These are phyloP conservation scores for Boletus huronensis DNA, from an alignment of 768 basidiomycete genomes.

Conservation along the genomic window DNA sequence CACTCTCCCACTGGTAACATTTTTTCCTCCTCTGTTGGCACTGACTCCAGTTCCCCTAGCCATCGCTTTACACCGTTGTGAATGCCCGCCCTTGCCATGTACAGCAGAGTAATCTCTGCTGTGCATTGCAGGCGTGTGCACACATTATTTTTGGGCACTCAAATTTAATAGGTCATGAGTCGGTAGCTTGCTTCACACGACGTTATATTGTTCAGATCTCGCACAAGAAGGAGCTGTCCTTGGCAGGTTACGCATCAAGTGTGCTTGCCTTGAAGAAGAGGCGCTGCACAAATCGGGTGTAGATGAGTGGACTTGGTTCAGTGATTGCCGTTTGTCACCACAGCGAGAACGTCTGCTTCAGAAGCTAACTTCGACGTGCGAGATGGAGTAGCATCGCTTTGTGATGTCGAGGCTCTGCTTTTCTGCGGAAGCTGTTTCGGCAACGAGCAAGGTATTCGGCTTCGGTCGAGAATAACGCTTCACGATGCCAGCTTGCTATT, in stretches of 20 bases:
- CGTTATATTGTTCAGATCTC: background rate
- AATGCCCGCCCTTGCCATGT: slow-evolving; percentile 27
- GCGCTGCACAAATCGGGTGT: background rate
- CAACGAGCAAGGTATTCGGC: background rate
- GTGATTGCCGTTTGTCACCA: background rate
- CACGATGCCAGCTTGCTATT: background rate
- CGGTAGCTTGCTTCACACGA: background rate
- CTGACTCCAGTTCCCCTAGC: background rate
- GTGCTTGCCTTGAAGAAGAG: background rate
- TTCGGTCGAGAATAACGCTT: background rate
- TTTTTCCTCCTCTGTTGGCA: background rate
- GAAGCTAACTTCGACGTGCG: background rate
- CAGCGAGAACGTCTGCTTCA: background rate
- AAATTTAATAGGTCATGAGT: background rate
- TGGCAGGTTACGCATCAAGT: too few relatives aligned
- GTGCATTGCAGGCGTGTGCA: slow-evolving; percentile 28
- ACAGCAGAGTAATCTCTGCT: slow-evolving; percentile 21
- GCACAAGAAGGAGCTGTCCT: background rate
- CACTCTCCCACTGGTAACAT: background rate
- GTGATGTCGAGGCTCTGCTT: background rate
- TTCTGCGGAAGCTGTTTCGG: background rate
- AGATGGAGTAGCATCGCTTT: background rate
- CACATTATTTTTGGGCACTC: slow-evolving; percentile 5
- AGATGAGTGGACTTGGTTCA: too few relatives aligned
- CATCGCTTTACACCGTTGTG: slow-evolving; percentile 14